Base-by-base conservation (phyloP, 2,329 filamentous ascomycete genomes). In the Fusarium odoratissimum region DNA sequence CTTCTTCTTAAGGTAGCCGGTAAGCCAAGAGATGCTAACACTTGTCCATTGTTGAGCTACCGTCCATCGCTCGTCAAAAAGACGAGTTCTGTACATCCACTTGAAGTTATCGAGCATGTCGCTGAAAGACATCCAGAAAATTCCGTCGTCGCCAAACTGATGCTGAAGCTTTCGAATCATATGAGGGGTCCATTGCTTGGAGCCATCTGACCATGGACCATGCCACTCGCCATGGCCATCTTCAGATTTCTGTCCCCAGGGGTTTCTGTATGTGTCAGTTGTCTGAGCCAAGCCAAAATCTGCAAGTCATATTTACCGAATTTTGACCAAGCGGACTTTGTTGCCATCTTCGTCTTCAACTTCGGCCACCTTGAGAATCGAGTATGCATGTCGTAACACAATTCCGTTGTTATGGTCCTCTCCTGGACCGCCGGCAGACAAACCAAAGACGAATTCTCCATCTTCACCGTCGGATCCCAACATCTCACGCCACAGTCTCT, bases 191-290 rank as follows among this genome's bases (percentile, higher is more conserved):
- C 92, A 94, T 78, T 93, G 88, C 72, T 91, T 89, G 9, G 90
- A 92, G 1, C 92, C 92, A 77, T 94, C 92, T 41, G 89, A 90
- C 92, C 92, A 94, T 8, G 90, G 86, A 19, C 92, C 92, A 60
- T 88, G 90, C 91, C 92, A 93, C 80, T 93, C 92, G 54, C 83
- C 83, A 5, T 80, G 57, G 13, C 82, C 83, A 25, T 71, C 74
- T n/a, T 75, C 71, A 14, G 74, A 67, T 35, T 87, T 87, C 67
- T 88, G 84, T 17, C 92, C 92, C 92, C 92, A 94, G 0, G 92
- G 92, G 74, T 94, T 94, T 46, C 91, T 80, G 8, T 8, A 41
- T 16, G 17, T 30, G 55, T 76, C 4, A 75, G 55, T 31, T 42
- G 28, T 35, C 10, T 35, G 40, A 7, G 6, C 8, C 25, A 28